These are phyloP conservation scores for Mollisiaceae sp. DNA, from an alignment of 2,329 filamentous ascomycete genomes.

Conservation along the genomic window DNA sequence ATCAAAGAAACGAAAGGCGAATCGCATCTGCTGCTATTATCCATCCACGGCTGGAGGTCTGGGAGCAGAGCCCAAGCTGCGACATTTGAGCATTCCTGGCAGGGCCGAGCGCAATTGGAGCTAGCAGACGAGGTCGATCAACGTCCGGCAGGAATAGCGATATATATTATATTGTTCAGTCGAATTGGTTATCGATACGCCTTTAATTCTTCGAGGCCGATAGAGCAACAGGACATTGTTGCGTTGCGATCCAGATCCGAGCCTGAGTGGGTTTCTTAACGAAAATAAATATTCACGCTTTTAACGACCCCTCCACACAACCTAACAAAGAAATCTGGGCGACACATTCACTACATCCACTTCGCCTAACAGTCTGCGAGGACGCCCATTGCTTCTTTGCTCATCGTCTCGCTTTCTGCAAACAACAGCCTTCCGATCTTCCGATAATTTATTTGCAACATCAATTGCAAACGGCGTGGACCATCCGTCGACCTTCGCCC, in stretches of 20 bases:
- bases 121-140: constrained; percentile 6
- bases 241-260: background rate
- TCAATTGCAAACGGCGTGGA: constrained; percentile 9
- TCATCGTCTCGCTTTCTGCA: background rate
- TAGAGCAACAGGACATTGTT: background rate
- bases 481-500: background rate
- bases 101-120: constrained; percentile 38
- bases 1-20: constrained; percentile 21
- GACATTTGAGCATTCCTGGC: constrained; percentile 34
- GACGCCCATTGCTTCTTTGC: background rate
- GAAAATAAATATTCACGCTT: background rate
- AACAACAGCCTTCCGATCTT: background rate
- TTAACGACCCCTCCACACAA: background rate
- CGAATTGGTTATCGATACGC: background rate
- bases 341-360: background rate
- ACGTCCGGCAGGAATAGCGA: background rate
- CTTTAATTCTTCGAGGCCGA: background rate
- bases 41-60: constrained; percentile 17
- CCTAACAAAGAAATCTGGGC: constrained; percentile 5
- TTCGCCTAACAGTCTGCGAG: background rate
- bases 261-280: constrained; percentile 4
- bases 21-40: constrained; percentile 13
- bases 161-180: background rate
- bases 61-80: constrained; percentile 34
- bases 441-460: constrained; percentile 8